These are phyloP conservation scores for Phytophthora syringae DNA, from an alignment of 352 stramenopile genomes.

Conservation along the genomic window DNA sequence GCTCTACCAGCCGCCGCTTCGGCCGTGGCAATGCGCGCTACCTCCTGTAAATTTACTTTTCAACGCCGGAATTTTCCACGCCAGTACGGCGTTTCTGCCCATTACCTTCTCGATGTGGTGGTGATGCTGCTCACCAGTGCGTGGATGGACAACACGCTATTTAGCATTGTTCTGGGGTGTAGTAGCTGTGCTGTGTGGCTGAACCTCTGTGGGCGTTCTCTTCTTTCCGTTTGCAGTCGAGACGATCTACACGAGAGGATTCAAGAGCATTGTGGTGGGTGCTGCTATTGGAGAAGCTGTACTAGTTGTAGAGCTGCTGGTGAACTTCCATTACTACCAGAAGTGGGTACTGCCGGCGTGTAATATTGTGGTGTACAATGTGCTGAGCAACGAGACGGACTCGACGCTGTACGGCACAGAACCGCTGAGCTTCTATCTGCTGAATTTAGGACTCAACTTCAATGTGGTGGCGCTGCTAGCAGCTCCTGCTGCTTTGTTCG, in stretches of 20 bases:
- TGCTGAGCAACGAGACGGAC: conserved; percentile 87
- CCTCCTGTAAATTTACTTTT: conserved; percentile 82
- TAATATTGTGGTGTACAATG: conserved; percentile 98
- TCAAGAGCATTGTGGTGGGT: conserved; percentile 61
- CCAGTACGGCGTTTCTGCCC: conserved; percentile 93
- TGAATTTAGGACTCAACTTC: conserved; percentile 97
- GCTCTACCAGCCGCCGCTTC: conserved; percentile 65
- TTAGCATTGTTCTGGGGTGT: conserved; percentile 87
- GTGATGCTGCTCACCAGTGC: conserved; percentile 76
- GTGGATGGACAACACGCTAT: conserved; percentile 85
- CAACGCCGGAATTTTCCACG: conserved; percentile 94
- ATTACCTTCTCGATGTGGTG: conserved; percentile 91
- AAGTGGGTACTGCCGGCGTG: conserved; percentile 82
- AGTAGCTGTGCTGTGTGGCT: conserved; percentile 94
- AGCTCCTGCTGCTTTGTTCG: conserved; percentile 42
- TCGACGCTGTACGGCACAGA: conserved; percentile 98
- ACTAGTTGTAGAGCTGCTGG: conserved; percentile 77
- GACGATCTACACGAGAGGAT: conserved; percentile 58
- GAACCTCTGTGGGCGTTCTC: conserved; percentile 97
- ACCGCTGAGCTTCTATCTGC: conserved; percentile 94
- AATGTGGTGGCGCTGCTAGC: conserved; percentile 90
- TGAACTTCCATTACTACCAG: conserved; percentile 87
- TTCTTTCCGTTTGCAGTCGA: conserved; percentile 95
- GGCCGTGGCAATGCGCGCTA: conserved; percentile 67
- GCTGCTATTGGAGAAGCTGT: conserved; percentile 72